Evolutionary conservation across 164 flowering plant species (phyloP).

Genomic region (Dillenia turbinata): DNA sequence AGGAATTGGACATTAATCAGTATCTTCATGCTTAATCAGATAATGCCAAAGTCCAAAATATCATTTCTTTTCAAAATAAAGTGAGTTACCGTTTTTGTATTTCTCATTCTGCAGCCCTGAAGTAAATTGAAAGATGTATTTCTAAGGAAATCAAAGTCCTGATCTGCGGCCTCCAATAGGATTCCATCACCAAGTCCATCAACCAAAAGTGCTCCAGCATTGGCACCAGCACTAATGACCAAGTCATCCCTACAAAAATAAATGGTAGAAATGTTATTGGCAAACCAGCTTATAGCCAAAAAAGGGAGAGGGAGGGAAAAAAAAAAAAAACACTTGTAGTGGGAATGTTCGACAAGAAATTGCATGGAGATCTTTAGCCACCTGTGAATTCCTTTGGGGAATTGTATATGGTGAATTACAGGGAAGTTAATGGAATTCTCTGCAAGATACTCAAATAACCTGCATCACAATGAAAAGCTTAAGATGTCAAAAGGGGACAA

Average conservation of each 20-base stretch:
- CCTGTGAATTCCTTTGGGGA: conserved; percentile 72
- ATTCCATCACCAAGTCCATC: conserved; percentile 98
- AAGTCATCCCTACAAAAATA: conserved; percentile 68
- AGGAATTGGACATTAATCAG: neutral
- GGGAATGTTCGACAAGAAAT: neutral
- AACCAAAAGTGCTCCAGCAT: conserved; percentile 88
- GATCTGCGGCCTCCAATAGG: conserved; percentile 77
- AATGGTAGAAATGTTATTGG: conserved; percentile 2
- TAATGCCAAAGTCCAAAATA: neutral
- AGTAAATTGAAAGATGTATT: conserved; percentile 92
- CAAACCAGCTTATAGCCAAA: neutral
- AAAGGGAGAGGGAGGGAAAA: no score
- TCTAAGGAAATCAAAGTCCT: conserved; percentile 86
- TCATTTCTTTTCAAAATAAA: neutral
- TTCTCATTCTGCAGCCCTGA: conserved; percentile 99
- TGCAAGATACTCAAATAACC: conserved; percentile 77
- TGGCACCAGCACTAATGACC: conserved; percentile 85
- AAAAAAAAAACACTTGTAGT: neutral
- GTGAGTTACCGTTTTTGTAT: conserved; percentile 79
- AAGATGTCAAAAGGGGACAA: neutral
- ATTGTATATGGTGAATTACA: conserved; percentile 86
- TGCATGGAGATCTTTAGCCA: conserved; percentile 13
- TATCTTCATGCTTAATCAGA: conserved; percentile 6
- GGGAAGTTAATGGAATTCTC: conserved; percentile 73
- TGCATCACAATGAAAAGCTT: conserved; percentile 27